phyloP scores from a whole-genome alignment of 345 rosid species.

The Orychophragmus violaceus region DNA sequence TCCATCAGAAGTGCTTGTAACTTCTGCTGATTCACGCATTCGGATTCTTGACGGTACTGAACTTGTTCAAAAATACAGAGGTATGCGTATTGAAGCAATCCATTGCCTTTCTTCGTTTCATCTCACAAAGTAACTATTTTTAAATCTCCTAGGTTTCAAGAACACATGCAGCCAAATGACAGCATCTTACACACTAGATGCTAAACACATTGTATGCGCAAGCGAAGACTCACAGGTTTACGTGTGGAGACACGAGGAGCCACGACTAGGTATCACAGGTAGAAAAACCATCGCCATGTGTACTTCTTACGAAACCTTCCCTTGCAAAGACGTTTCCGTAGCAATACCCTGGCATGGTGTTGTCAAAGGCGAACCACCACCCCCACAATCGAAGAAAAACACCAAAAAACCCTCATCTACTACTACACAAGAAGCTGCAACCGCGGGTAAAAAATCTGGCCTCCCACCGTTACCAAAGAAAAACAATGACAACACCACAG shows the following conservation, averaged over 20 bases:
- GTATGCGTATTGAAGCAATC: constrained; percentile 24
- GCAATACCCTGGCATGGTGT: constrained; percentile 82
- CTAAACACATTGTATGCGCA: constrained; percentile 60
- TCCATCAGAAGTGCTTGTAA: constrained; percentile 75
- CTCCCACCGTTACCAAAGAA: constrained; percentile 92
- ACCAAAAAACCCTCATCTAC: constrained; percentile 32
- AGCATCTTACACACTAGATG: constrained; percentile 71
- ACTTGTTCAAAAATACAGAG: constrained; percentile 64
- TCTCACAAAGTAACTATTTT: not conserved
- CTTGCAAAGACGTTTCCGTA: constrained; percentile 76
- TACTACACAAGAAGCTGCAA: constrained; percentile 41
- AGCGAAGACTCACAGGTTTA: constrained; percentile 90
- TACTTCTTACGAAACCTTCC: constrained; percentile 59
- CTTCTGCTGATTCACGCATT: constrained; percentile 86
- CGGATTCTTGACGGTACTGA: constrained; percentile 64
- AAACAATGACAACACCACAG: constrained; percentile 31
- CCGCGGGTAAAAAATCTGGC: constrained; percentile 33
- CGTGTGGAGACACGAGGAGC: constrained; percentile 66
- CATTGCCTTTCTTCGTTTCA: not conserved
- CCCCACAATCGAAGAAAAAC: constrained; percentile 43
- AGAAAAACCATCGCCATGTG: constrained; percentile 41
- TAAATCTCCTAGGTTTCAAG: constrained; percentile 49
- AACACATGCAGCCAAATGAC: constrained; percentile 82
- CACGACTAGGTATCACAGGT: constrained; percentile 29
- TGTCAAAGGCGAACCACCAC: constrained; percentile 64